Base-by-base conservation (phyloP, 169 alveolate genomes). In the Cryptosporidium viatorum region DNA sequence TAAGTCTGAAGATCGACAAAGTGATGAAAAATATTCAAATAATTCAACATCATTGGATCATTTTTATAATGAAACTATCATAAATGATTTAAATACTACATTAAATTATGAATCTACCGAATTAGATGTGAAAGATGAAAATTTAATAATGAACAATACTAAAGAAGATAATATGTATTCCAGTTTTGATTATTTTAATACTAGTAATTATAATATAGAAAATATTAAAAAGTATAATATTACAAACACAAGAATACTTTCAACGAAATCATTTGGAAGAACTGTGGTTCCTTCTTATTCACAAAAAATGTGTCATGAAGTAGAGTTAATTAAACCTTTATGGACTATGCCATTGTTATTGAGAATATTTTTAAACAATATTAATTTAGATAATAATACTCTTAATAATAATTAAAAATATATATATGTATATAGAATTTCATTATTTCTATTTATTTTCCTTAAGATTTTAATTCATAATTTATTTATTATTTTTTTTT, bases 261-360 rank as follows among this genome's bases (percentile, higher is more conserved):
- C 71, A 18, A 55, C 10, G 51, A 59, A 52, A 35, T 55, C 71
- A 33, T 31, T 74, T 55, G 86, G 73, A 35, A 74, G 86, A 59
- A 74, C 86, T 55, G 37, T 74, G 29, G 71, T 74, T 33, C 86
- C 86, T 5, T 74, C 73, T 18, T 74, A 74, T 59, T 37, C 45
- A 51, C 86, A 74, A 74, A 74, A 74, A 58, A 74, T 74, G 70
- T 74, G 86, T 31, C 86, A 74, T 35, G 86, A 74, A 14, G 86
- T 74, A 8, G 86, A 74, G 1, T n/a, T 74, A 55, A 74, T 74
- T 74, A 59, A 74, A 21, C 86, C 86, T 9, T 12, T 74, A 21
- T 74, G 86, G 86, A 74, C 62, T 16, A 74, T 74, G 86, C 86
- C 86, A 35, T 12, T 51, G 7, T 18, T 74, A 31, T 35, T 74